Evolutionary conservation across 2,329 filamentous ascomycete species (phyloP), one percentile per base, ranked within the genome.

Genomic region (Aspergillus pseudoterreus): DNA sequence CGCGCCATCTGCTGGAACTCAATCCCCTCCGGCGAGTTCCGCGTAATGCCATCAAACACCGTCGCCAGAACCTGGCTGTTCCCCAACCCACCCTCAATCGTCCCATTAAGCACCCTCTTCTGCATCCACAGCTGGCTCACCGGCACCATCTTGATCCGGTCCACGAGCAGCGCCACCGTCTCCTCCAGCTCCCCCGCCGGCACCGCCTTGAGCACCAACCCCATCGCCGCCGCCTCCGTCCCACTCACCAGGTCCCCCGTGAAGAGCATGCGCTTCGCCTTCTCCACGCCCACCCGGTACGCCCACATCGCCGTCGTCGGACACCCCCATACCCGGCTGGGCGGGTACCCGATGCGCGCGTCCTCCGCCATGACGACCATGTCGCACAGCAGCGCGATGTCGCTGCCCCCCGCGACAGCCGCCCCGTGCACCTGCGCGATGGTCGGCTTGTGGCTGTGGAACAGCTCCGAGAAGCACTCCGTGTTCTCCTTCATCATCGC

Each of bases 181-280:
- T 42, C 41, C 21, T 53, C 51, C 22, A 53, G 22, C 51, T 53
- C 24, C 6, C 15, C 36, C 17, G 22, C 17, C 4, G 51, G 51
- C 21, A 54, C 51, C 5, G 51, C 48, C 43, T 54, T 47, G 3
- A 54, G n/a, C 9, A 54, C 48, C 9, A 54, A 43, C 8, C 51
- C 51, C 48, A 54, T 51, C 0, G 38, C 39, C 14, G 22, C 49
- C 3, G 51, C 51, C 21, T 51, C 48, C 9, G 22, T 15, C 6
- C 51, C 51, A 30, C 51, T 54, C 5, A 54, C 32, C 8, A 54
- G 22, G 43, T 54, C 51, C 5, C 51, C 51, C 2, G 51, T 54
- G 14, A 54, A 54, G 2, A 54, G 39, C 52, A 54, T 54, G 12
- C 52, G 30, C n/a, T 54, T 54, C 4, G 52, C 52, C 32, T 49